Percentiles rank a stretch among this genome's conserved stretches.
These are phyloP conservation scores for Paxillus ammoniavirescens DNA, from an alignment of 768 basidiomycete genomes.

Conservation along the genomic window DNA sequence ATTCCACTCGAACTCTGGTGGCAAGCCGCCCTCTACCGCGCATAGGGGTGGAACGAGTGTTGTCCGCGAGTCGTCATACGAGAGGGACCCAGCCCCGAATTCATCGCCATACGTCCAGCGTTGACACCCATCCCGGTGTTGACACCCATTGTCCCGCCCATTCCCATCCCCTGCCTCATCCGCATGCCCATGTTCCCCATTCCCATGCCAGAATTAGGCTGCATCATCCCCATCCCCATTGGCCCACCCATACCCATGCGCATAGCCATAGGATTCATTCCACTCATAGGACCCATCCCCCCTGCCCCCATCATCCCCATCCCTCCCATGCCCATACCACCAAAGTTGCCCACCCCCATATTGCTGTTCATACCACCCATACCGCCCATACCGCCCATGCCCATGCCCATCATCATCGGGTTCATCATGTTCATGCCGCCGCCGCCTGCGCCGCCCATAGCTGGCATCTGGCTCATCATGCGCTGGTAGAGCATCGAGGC, in stretches of 20 bases:
- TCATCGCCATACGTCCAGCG: conserved; percentile 41
- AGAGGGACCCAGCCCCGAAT: conserved; percentile 45
- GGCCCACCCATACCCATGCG: conserved; percentile 30
- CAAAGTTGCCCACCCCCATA: conserved; percentile 29
- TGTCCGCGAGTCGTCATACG: conserved; percentile 52
- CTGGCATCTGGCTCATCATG: conserved; percentile 39
- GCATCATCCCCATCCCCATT: conserved; percentile 37
- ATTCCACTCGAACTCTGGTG: background rate
- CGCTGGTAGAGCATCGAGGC: conserved; percentile 34
- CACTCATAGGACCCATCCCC: conserved; percentile 26
- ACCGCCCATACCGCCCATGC: conserved; percentile 40
- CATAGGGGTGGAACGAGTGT: conserved; percentile 65
- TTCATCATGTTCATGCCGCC: conserved; percentile 52
- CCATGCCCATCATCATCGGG: conserved; percentile 49
- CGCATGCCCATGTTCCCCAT: conserved; percentile 40
- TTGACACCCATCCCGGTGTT: conserved; percentile 29
- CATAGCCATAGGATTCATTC: conserved; percentile 34
- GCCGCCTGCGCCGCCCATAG: conserved; percentile 41
- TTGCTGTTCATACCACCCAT: conserved; percentile 36
- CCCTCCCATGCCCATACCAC: conserved; percentile 30
- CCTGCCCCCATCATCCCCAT: conserved; percentile 34
- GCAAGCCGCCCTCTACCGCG: conserved; percentile 38
- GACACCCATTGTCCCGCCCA: conserved; percentile 36
- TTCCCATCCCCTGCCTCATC: conserved; percentile 33
- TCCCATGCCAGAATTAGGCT: conserved; percentile 19